phyloP scores from a whole-genome alignment of 352 stramenopile species.

The Globisporangium middletonii region DNA sequence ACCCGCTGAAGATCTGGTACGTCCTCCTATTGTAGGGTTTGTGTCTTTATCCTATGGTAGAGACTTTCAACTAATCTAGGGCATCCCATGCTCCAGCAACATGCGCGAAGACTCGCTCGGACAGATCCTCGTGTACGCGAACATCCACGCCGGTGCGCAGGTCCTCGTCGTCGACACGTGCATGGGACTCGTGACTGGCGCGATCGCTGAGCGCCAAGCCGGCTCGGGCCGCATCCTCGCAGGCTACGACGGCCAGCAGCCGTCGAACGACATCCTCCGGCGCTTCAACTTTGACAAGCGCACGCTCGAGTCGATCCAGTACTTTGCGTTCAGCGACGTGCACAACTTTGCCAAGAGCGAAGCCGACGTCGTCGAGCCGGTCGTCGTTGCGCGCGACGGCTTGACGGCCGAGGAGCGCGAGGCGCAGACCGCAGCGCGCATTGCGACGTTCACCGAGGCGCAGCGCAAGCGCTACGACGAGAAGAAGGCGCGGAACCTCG shows the following conservation, averaged over 20 bases:
- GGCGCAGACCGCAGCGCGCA: slow-evolving; percentile 61
- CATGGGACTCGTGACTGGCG: slow-evolving; percentile 89
- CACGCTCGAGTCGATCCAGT: slow-evolving; percentile 69
- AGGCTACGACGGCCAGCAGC: slow-evolving; percentile 69
- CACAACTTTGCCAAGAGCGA: slow-evolving; percentile 38
- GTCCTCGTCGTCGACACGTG: slow-evolving; percentile 92
- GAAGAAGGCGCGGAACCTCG: slow-evolving; percentile 62
- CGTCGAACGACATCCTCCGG: slow-evolving; percentile 67
- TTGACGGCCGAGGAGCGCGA: slow-evolving; percentile 56
- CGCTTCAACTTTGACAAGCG: slow-evolving; percentile 85
- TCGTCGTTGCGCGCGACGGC: slow-evolving; percentile 39
- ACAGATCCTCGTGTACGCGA: slow-evolving; percentile 91
- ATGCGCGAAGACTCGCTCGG: slow-evolving; percentile 91
- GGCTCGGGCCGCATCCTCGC: slow-evolving; percentile 68
- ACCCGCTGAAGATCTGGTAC: slow-evolving; percentile 86
- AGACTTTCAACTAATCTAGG: not conserved
- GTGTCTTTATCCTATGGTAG: not conserved
- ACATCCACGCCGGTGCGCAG: slow-evolving; percentile 86
- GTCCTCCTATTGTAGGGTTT: not conserved
- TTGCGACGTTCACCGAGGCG: slow-evolving; percentile 76
- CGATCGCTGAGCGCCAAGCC: slow-evolving; percentile 79
- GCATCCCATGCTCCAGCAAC: slow-evolving; percentile 25
- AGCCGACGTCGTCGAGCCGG: slow-evolving; percentile 38
- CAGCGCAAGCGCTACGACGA: slow-evolving; percentile 76
- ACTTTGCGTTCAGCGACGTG: slow-evolving; percentile 66